Percentiles rank a stretch among this genome's conserved stretches.
Conservation (phyloP, 208 protist species). For the Strigomonas culicis region DNA sequence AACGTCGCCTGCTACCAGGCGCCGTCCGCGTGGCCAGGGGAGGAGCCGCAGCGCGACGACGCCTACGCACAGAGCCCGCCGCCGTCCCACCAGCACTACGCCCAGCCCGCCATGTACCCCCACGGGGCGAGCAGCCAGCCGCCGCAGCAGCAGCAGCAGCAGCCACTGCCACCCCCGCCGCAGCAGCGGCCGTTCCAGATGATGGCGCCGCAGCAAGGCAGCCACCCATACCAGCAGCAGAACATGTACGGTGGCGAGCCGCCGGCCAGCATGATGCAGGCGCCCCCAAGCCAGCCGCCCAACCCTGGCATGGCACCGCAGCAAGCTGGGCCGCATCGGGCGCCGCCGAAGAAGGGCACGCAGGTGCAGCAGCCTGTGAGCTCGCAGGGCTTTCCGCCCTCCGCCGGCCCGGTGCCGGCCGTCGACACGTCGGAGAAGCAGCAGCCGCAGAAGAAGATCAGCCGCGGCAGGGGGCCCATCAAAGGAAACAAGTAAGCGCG, state of each 20-base stretch:
- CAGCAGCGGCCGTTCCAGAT: neutral
- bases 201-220: no score
- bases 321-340: no score
- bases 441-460: neutral
- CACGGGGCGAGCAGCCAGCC: neutral
- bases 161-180: conserved; percentile 7
- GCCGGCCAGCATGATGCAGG: no score
- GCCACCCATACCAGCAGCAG: no score
- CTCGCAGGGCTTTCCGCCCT: no score
- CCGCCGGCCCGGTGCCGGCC: neutral
- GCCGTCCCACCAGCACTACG: neutral
- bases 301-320: no score
- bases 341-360: no score
- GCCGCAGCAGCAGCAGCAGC: conserved; percentile 11
- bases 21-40: conserved; percentile 19
- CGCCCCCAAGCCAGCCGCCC: no score
- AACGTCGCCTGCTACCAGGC: conserved; percentile 23
- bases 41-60: no score
- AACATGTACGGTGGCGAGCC: no score
- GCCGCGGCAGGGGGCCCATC: neutral
- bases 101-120: neutral
- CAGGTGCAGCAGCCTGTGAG: no score
- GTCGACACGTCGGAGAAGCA: neutral
- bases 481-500: neutral
- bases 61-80: neutral